phyloP scores from a whole-genome alignment of 306 rosid genomes.

The Cucurbita moschata region DNA sequence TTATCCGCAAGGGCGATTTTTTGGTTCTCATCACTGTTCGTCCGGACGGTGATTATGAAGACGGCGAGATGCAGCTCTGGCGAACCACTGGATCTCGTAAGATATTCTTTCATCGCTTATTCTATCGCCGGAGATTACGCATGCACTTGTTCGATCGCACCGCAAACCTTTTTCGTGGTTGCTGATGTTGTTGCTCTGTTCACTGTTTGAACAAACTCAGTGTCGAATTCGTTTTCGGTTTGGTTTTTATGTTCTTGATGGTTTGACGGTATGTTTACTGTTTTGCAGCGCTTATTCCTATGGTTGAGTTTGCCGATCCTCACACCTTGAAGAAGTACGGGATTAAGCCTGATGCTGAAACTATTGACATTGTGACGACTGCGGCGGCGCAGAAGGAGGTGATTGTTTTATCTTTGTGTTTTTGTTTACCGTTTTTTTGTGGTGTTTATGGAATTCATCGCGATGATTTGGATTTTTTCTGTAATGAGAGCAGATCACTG shows the following conservation, averaged over 20 bases:
- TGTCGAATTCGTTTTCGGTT: neutral
- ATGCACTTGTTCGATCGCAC: neutral
- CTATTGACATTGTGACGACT: constrained; percentile 31
- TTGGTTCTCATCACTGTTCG: constrained; percentile 42
- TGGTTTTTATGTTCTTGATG: neutral
- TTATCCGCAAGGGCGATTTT: constrained; percentile 50
- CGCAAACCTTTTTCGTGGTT: too few species aligned
- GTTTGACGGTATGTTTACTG: neutral
- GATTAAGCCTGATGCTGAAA: constrained; percentile 30
- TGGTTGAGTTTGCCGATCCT: constrained; percentile 38
- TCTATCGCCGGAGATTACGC: neutral
- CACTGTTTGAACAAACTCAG: neutral
- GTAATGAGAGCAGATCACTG: constrained; percentile 30
- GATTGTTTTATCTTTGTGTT: neutral
- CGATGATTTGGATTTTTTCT: neutral
- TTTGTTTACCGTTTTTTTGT: neutral
- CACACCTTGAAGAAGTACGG: constrained; percentile 48
- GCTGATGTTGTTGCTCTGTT: too few species aligned
- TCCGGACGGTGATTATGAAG: constrained; percentile 35
- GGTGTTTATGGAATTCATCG: neutral
- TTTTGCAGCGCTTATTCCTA: constrained; percentile 61
- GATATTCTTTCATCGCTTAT: neutral
- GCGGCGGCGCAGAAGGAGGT: constrained; percentile 44
- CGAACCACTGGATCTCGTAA: constrained; percentile 63
- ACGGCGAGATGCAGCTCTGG: constrained; percentile 87